A percentile compares a stretch with the other conserved stretches of the same genome.
Evolutionary conservation across 73 alveolate species (phyloP).

Genomic region (Loxodes magnus): DNA sequence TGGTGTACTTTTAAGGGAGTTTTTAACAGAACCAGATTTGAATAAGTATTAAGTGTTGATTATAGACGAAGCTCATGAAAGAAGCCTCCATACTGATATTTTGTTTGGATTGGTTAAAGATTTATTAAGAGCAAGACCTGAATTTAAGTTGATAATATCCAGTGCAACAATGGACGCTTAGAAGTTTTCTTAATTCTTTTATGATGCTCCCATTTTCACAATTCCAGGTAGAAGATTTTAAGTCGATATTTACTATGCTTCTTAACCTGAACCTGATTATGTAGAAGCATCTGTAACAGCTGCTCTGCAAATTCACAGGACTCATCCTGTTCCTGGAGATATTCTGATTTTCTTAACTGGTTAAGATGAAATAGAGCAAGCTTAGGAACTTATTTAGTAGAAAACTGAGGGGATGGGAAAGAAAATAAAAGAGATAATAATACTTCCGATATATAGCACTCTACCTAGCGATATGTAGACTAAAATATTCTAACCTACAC

Average conservation of each 20-base stretch:
- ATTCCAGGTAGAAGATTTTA: conserved; percentile 98
- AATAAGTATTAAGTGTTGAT: conserved; percentile 50
- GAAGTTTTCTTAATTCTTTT: conserved; percentile 92
- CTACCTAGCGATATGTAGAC: conserved; percentile 99
- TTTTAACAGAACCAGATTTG: conserved; percentile 59
- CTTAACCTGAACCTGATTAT: conserved; percentile 98
- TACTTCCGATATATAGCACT: conserved; percentile 93
- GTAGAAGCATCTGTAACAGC: conserved; percentile 97
- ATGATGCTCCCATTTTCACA: conserved; percentile 86
- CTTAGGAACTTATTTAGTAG: conserved; percentile 82
- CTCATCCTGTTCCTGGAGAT: conserved; percentile 98
- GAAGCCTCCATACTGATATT: conserved; percentile 99
- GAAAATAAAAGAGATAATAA: conserved; percentile 84
- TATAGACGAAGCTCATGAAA: conserved; percentile 85
- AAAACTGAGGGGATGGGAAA: conserved; percentile 93
- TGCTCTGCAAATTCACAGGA: conserved; percentile 93
- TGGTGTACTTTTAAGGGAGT: conserved; percentile 93
- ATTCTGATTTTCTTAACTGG: conserved; percentile 97
- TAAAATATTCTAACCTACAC: conserved; percentile 98
- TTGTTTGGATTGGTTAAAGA: conserved; percentile 84
- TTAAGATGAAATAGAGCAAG: conserved; percentile 97
- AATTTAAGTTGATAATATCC: conserved; percentile 91
- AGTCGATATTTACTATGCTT: conserved; percentile 93
- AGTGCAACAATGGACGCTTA: conserved; percentile 98
- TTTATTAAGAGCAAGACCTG: conserved; percentile 78